Evolutionary conservation across 2,329 filamentous ascomycete genomes (phyloP).

Genomic region (Arthrinium puccinioides): DNA sequence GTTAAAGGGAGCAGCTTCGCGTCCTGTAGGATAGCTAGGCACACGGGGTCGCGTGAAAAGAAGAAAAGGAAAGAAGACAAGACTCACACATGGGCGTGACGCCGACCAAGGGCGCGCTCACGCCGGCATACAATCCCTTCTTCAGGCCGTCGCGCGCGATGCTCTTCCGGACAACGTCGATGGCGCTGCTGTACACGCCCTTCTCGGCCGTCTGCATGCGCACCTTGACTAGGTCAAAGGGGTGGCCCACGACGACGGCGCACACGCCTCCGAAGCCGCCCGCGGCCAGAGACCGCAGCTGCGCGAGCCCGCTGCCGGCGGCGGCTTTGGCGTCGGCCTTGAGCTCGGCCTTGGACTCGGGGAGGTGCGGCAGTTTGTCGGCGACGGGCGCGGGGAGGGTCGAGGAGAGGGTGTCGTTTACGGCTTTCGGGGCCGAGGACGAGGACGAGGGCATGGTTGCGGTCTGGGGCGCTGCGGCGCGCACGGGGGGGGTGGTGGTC

Average conservation of each 20-base stretch:
- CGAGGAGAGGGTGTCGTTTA: conserved; percentile 25
- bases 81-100: conserved; percentile 97
- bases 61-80: neutral
- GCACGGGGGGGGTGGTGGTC: neutral
- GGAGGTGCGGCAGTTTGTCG: conserved; percentile 33
- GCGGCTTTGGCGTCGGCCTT: conserved; percentile 33
- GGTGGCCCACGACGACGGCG: conserved; percentile 90
- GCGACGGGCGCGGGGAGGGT: conserved; percentile 26
- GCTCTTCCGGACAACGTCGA: conserved; percentile 87
- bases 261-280: conserved; percentile 92
- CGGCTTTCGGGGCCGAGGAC: conserved; percentile 3
- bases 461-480: neutral
- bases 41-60: neutral
- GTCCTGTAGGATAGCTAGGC: neutral
- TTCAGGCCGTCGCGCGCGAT: conserved; percentile 76
- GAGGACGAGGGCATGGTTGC: neutral
- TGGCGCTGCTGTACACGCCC: conserved; percentile 81
- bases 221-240: conserved; percentile 97
- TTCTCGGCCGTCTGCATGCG: conserved; percentile 92
- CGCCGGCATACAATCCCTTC: conserved; percentile 89
- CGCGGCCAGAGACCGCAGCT: conserved; percentile 74
- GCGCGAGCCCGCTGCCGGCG: conserved; percentile 31
- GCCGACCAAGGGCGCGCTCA: conserved; percentile 87
- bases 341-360: conserved; percentile 36
- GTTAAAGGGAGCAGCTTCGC: neutral